Percentiles rank a stretch among this genome's conserved stretches.
phyloP scores from a whole-genome alignment of 2,329 filamentous ascomycete species.

The Nothophoma quercina region DNA sequence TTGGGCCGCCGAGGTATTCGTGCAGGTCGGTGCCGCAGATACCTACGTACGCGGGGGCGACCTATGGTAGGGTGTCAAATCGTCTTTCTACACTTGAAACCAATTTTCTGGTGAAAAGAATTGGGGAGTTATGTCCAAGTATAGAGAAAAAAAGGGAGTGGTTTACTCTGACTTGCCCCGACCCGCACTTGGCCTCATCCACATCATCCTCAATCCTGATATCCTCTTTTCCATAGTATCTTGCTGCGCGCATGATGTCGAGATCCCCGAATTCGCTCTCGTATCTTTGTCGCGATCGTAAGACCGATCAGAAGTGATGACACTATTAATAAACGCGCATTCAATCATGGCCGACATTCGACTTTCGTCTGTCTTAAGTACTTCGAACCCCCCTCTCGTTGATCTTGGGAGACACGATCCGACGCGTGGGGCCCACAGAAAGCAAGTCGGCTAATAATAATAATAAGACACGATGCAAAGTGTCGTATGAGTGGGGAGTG shows the following conservation, averaged over 20 bases:
- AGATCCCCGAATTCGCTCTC: not conserved
- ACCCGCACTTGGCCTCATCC: conserved; percentile 55
- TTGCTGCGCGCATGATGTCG: conserved; percentile 60
- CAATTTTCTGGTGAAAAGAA: too few relatives aligned
- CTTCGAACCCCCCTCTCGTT: not conserved
- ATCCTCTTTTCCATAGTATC: conserved; percentile 64
- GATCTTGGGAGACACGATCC: conserved; percentile 2
- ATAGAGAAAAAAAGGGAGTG: conserved; percentile 3
- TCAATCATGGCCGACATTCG: conserved; percentile 39
- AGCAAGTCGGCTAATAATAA: conserved; percentile 12
- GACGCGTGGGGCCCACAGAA: not conserved
- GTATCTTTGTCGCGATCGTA: conserved; percentile 1
- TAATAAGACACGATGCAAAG: not conserved
- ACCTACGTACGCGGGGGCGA: conserved; percentile 59
- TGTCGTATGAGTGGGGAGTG: too few relatives aligned
- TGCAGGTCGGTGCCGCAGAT: conserved; percentile 63
- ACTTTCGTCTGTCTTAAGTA: not conserved
- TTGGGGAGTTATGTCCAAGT: too few relatives aligned
- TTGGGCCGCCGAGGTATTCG: conserved; percentile 60
- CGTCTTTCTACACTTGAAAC: too few relatives aligned
- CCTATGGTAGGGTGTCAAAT: conserved; percentile 22
- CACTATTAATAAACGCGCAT: conserved; percentile 40
- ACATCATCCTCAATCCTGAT: conserved; percentile 61
- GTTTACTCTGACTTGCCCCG: conserved; percentile 60
- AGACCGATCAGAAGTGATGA: conserved; percentile 28